phyloP scores from a whole-genome alignment of 768 basidiomycete species.

The Lactifluus echinatus region DNA sequence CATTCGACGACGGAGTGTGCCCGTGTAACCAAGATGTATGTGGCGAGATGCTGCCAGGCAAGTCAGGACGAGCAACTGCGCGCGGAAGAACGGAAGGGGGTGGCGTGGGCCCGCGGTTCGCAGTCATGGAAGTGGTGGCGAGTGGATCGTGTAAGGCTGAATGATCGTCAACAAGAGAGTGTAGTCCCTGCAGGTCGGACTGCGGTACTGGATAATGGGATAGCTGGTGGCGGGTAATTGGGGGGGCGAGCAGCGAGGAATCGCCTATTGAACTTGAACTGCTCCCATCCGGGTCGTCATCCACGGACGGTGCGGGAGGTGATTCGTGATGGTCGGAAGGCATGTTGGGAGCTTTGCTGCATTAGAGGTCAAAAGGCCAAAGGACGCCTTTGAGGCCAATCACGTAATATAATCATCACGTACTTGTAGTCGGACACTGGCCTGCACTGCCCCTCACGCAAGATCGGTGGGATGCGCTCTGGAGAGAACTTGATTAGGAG shows the following conservation, averaged over 20 bases:
- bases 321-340: slow-evolving; percentile 8
- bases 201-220: background rate
- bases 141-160: background rate
- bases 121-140: background rate
- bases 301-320: background rate
- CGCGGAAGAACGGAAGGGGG: background rate
- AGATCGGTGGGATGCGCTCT: slow-evolving; percentile 2
- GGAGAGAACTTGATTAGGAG: slow-evolving; percentile 13
- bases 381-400: background rate
- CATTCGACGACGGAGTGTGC: background rate
- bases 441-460: slow-evolving; percentile 17
- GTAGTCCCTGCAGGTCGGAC: background rate
- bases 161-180: background rate
- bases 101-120: background rate
- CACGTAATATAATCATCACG: slow-evolving; percentile 14
- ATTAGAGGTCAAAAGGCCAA: slow-evolving; percentile 4
- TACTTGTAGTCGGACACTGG: slow-evolving; percentile 13
- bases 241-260: slow-evolving; percentile 10
- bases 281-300: background rate
- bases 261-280: slow-evolving; percentile 6
- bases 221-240: slow-evolving; percentile 1
- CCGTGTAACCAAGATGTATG: background rate
- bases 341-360: slow-evolving; percentile 13
- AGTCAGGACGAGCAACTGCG: background rate
- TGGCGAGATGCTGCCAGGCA: slow-evolving; percentile 2